phyloP scores from a whole-genome alignment of 2,329 filamentous ascomycete species.

The Graphilbum fragrans region DNA sequence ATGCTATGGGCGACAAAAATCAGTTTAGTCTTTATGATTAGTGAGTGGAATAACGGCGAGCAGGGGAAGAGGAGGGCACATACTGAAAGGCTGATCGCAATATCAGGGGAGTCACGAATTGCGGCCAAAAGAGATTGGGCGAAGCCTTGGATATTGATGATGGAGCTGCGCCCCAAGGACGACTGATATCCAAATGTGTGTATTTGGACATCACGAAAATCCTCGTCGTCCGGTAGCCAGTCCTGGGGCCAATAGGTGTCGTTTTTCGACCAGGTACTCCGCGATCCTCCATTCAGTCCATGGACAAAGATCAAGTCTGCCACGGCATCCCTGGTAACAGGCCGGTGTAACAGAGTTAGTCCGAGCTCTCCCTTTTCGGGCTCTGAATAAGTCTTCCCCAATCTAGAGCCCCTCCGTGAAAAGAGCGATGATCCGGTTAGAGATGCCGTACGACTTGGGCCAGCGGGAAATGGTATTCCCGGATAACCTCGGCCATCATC shows the following conservation, averaged over 20 bases:
- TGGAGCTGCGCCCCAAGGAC: constrained; percentile 9
- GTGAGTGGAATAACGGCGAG: neutral
- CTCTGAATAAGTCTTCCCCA: neutral
- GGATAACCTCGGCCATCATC: too few species aligned
- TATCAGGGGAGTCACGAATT: constrained; percentile 16
- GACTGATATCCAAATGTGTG: constrained; percentile 19
- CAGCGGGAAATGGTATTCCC: too few species aligned
- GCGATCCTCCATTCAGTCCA: constrained; percentile 22
- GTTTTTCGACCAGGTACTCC: constrained; percentile 20
- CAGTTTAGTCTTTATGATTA: constrained; percentile 9
- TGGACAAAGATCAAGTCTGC: constrained; percentile 25
- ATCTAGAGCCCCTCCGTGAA: too few species aligned
- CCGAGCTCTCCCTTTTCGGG: constrained; percentile 13
- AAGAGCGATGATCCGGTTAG: too few species aligned
- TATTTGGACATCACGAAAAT: constrained; percentile 18
- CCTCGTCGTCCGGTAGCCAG: constrained; percentile 20
- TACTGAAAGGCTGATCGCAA: constrained; percentile 10
- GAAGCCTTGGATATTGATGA: constrained; percentile 20
- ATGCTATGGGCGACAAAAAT: constrained; percentile 25
- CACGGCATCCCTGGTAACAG: constrained; percentile 1
- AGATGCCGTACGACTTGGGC: too few species aligned
- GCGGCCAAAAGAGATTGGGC: constrained; percentile 16
- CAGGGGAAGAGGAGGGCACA: neutral
- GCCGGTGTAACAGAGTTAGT: constrained; percentile 12
- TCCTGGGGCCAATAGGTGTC: constrained; percentile 20